These are phyloP conservation scores for Sporothrix dimorphospora DNA, from an alignment of 2,329 filamentous ascomycete genomes.

Conservation along the genomic window DNA sequence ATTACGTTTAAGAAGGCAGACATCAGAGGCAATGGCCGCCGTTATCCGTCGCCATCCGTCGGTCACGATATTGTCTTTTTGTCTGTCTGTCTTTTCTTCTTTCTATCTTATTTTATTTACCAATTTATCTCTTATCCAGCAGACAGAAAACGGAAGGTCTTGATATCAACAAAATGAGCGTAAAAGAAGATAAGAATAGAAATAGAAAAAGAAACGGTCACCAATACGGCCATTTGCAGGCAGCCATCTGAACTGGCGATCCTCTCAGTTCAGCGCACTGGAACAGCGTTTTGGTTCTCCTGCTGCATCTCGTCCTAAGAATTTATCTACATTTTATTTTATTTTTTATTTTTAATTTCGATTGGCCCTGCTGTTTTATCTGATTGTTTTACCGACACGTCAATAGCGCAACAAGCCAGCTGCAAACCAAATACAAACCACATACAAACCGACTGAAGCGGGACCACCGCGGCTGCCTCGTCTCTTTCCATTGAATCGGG, in stretches of 20 bases:
- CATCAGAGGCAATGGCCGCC: background rate
- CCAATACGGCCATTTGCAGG: background rate
- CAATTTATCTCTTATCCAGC: background rate
- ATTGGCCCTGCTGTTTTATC: background rate
- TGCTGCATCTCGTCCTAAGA: background rate
- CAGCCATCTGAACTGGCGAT: background rate
- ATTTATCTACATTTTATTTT: background rate
- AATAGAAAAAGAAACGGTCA: background rate
- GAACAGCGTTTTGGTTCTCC: background rate
- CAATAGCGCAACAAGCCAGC: background rate
- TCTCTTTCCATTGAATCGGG: background rate
- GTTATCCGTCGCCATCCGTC: background rate
- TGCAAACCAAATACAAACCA: no score
- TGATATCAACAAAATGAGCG: background rate
- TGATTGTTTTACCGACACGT: background rate
- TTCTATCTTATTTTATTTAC: no score
- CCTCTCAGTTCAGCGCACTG: background rate
- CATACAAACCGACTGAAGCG: background rate
- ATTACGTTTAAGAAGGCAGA: background rate
- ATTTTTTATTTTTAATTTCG: background rate
- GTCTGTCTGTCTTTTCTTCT: background rate
- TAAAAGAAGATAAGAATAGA: background rate
- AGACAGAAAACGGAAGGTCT: background rate
- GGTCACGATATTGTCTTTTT: background rate
- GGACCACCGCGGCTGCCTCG: background rate